Evolutionary conservation across 2,329 filamentous ascomycete genomes (phyloP).

Genomic region (Chrysoporthe austroafricana): DNA sequence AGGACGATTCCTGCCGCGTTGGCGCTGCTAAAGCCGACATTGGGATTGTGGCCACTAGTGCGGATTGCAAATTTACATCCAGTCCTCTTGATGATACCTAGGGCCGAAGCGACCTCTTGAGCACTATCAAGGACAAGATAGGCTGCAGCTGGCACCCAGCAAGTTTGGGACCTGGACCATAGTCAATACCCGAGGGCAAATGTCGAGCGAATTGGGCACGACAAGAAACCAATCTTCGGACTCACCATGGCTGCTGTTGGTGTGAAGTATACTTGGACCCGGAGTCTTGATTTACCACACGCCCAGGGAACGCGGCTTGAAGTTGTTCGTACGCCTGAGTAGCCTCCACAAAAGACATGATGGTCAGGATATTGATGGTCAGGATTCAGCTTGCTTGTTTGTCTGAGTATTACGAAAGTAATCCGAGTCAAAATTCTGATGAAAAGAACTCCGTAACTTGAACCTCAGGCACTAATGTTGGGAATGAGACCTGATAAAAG

Average conservation of each 20-base stretch:
- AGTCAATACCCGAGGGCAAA: neutral
- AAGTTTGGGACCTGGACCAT: constrained; percentile 22
- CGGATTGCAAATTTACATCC: constrained; percentile 29
- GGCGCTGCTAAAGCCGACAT: constrained; percentile 29
- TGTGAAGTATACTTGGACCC: neutral
- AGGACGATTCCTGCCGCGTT: constrained; percentile 30
- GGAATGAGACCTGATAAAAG: too few relatives aligned
- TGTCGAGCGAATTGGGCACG: neutral
- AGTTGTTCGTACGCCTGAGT: neutral
- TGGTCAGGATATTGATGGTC: too few relatives aligned
- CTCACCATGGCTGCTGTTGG: constrained; percentile 9
- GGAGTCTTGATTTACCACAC: neutral
- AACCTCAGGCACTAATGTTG: too few relatives aligned
- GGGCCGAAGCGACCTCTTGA: constrained; percentile 24
- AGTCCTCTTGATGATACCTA: constrained; percentile 21
- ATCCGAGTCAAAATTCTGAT: too few relatives aligned
- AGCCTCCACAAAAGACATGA: constrained; percentile 12
- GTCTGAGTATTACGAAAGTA: too few relatives aligned
- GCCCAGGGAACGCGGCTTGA: constrained; percentile 3
- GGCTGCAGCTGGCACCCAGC: constrained; percentile 28
- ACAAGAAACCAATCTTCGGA: neutral
- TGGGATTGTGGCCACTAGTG: constrained; percentile 30
- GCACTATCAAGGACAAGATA: constrained; percentile 23
- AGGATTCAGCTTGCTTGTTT: too few relatives aligned
- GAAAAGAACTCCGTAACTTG: too few relatives aligned